Conservation (phyloP, 768 basidiomycete genomes). For the Tylopilus plumbeoviolaceoides region DNA sequence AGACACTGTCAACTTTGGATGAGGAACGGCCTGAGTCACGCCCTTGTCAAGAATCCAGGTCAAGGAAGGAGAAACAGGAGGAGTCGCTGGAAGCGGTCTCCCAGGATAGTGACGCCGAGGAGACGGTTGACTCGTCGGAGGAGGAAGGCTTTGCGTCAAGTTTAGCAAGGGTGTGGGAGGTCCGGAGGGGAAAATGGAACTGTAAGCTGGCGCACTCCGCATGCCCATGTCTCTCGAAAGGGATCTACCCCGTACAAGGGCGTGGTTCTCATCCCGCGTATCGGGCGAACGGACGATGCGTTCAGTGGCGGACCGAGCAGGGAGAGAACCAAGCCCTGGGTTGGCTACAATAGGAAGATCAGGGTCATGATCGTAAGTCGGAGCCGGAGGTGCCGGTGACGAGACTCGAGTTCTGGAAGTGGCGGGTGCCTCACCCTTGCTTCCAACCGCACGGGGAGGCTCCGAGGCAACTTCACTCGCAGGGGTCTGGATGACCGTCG, state of each 20-base stretch:
- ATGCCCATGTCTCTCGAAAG: constrained; percentile 30
- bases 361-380: constrained; percentile 27
- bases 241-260: constrained; percentile 29
- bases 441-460: constrained; percentile 18
- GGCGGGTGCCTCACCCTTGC: constrained; percentile 11
- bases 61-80: constrained; percentile 30
- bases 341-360: constrained; percentile 22
- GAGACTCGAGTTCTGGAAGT: constrained; percentile 21
- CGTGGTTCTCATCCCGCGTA: constrained; percentile 25
- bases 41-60: constrained; percentile 34
- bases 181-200: constrained; percentile 32
- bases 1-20: constrained; percentile 19
- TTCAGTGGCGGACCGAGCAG: constrained; percentile 30
- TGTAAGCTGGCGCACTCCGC: constrained; percentile 33
- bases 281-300: constrained; percentile 30
- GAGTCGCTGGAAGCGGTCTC: constrained; percentile 31
- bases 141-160: constrained; percentile 22
- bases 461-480: constrained; percentile 21
- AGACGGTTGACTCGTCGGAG: constrained; percentile 21
- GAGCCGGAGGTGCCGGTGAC: constrained; percentile 20
- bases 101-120: constrained; percentile 32
- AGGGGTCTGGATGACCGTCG: constrained; percentile 11
- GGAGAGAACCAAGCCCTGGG: constrained; percentile 16
- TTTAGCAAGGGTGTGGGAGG: constrained; percentile 27
- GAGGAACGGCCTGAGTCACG: constrained; percentile 4